Evolutionary conservation across 495 filamentous ascomycete species (phyloP), one percentile per base, ranked within the genome.

Genomic region (Podospora appendiculata): DNA sequence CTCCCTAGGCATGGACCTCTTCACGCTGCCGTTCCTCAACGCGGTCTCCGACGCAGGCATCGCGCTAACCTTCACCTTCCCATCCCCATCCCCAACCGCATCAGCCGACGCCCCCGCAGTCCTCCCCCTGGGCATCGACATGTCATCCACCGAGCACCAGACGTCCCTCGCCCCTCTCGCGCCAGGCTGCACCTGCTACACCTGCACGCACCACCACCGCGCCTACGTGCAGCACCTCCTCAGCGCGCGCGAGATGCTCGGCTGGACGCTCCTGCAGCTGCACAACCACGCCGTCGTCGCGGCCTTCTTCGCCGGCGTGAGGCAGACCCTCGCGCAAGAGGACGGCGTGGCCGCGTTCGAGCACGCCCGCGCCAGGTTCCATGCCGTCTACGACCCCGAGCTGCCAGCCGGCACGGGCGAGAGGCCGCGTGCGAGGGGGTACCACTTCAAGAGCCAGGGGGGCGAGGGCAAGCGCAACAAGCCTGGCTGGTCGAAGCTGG

Each of bases 221-320:
- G 92, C 94, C 1, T 97, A 86, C 68, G 57, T 97, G 34, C 84
- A 89, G 53, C 94, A 98, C 63, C 78, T 98, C 6, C 77, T 98
- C 4, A 65, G 74, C 13, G 89, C 93, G 0, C 91, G 90, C 58
- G 93, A 98, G 66, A 96, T 98, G 94, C 82, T 95, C 3, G 92
- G 82, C 19, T 98, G 93, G 93, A 86, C 88, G 3, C 76, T 98
- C 12, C 71, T 98, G 25, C 91, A 96, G 64, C 75, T 95, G 11
- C 93, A 98, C 69, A 98, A 98, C 63, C 79, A 88, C 58, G 75
- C 83, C 32, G 68, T 87, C 2, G 64, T 95, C 44, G 75, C 82
- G 47, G 41, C 61, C 0, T 97, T 98, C 73, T 96, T 97, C 64
- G 63, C 72, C 0, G 73, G 72, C 0, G 73, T 95, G 6, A 81